Conservation (phyloP, 352 stramenopile species). For the Phytopythium litorale region DNA sequence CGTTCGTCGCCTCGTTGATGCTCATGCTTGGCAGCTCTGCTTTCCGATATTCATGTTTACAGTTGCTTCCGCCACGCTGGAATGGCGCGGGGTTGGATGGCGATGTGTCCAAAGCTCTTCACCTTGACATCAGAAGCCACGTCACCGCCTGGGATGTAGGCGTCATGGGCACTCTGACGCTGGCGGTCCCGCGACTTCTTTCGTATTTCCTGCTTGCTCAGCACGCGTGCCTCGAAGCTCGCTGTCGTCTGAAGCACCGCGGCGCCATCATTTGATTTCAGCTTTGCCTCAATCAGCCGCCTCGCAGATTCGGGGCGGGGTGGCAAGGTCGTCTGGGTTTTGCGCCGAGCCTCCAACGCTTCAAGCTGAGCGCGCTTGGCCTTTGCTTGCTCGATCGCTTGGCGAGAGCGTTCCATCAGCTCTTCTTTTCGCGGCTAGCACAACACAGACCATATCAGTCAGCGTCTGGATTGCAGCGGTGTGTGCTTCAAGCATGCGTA, state of each 20-base stretch:
- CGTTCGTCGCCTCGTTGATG: background rate
- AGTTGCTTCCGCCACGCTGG: conserved; percentile 52
- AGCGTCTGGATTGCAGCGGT: background rate
- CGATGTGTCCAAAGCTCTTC: conserved; percentile 65
- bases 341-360: conserved; percentile 29
- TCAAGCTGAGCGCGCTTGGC: conserved; percentile 43
- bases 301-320: conserved; percentile 30
- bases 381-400: conserved; percentile 56
- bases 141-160: conserved; percentile 42
- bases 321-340: conserved; percentile 34
- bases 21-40: background rate
- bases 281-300: conserved; percentile 6
- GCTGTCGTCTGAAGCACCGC: conserved; percentile 43
- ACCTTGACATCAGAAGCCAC: conserved; percentile 50
- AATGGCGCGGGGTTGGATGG: conserved; percentile 56
- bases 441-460: background rate
- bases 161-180: conserved; percentile 48
- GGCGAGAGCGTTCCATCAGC: conserved; percentile 41
- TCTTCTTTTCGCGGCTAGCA: conserved; percentile 38
- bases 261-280: conserved; percentile 7
- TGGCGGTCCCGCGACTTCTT: conserved; percentile 27
- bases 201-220: conserved; percentile 46
- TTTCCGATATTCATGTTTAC: background rate
- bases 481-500: conserved; percentile 8
- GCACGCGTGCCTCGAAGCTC: conserved; percentile 41